Percentiles rank a stretch among this genome's conserved stretches.
phyloP scores from a whole-genome alignment of 768 basidiomycete genomes.

The Fomitopsis serialis region DNA sequence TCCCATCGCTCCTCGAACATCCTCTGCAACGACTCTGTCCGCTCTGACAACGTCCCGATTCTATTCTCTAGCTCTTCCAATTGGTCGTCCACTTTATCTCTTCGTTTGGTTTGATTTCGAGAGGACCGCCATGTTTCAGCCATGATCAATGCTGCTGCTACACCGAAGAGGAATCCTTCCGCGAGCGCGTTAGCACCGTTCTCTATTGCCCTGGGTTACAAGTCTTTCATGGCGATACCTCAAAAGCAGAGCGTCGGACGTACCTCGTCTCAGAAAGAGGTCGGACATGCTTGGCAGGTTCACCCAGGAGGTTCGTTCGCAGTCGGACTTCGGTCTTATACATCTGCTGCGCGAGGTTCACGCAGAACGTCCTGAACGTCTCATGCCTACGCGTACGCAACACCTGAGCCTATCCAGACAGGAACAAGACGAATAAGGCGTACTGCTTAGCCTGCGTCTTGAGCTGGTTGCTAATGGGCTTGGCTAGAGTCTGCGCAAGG shows the following conservation, averaged over 20 bases:
- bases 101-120: conserved; percentile 61
- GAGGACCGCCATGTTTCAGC: conserved; percentile 76
- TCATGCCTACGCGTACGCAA: conserved; percentile 43
- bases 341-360: conserved; percentile 71
- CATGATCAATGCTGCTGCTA: conserved; percentile 68
- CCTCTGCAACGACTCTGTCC: conserved; percentile 35
- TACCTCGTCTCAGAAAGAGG: conserved; percentile 76
- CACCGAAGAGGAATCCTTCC: conserved; percentile 78
- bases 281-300: conserved; percentile 63
- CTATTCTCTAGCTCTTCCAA: conserved; percentile 50
- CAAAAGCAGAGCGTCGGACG: conserved; percentile 15
- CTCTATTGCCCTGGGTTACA: conserved; percentile 61
- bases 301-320: conserved; percentile 72
- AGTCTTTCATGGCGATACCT: neutral
- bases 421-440: conserved; percentile 19
- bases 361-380: conserved; percentile 63
- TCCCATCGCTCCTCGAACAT: conserved; percentile 39
- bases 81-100: conserved; percentile 67
- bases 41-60: conserved; percentile 40
- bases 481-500: conserved; percentile 65
- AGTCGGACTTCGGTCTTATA: conserved; percentile 69
- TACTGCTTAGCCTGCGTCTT: conserved; percentile 73
- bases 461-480: conserved; percentile 67
- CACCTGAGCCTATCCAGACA: neutral
- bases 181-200: conserved; percentile 82